Evolutionary conservation across 306 rosid genomes (phyloP), one percentile per base, ranked within the genome.

Genomic region (Acmispon strigosus): DNA sequence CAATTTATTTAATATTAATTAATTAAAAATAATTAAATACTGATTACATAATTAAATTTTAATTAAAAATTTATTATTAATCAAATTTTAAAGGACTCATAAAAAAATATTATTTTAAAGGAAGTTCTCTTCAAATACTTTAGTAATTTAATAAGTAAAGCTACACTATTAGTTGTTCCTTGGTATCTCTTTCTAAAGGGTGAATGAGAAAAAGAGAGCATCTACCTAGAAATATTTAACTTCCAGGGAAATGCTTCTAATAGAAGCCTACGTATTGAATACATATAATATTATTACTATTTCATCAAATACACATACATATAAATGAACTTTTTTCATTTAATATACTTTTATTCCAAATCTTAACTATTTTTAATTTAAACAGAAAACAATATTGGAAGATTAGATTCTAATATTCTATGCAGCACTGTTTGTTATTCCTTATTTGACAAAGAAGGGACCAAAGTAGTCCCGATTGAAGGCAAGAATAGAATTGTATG

Each of bases 401-500:
- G 53, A 15, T n/a, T n/a, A n/a, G n/a, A n/a, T n/a, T n/a, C 17
- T 52, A 13, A 41, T 41, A 14, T 16, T 10, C 9, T 12, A n/a
- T 16, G 9, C 13, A 24, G 20, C 3, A 19, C 11, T 62, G 27
- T 41, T 24, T 12, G 36, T 54, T 43, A 70, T 78, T 70, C 82
- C 69, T 78, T 78, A 27, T 47, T 72, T 78, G 69, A 72, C 62
- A 72, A 72, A 57, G 41, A 65, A 72, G 74, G 63, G 19, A 71
- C 50, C 49, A 17, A 18, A 68, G 51, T 34, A 29, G 48, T 41
- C 4, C 7, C 7, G 27, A 20, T 41, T 10, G 70, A 73, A 73
- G 83, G 56, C 75, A 79, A 79, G 79, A 61, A 79, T 75, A 75
- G 15, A 65, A n/a, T n/a, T n/a, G n/a, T n/a, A n/a, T n/a, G n/a